Base-by-base conservation (phyloP, 164 flowering plant species). In the Buxus sempervirens region DNA sequence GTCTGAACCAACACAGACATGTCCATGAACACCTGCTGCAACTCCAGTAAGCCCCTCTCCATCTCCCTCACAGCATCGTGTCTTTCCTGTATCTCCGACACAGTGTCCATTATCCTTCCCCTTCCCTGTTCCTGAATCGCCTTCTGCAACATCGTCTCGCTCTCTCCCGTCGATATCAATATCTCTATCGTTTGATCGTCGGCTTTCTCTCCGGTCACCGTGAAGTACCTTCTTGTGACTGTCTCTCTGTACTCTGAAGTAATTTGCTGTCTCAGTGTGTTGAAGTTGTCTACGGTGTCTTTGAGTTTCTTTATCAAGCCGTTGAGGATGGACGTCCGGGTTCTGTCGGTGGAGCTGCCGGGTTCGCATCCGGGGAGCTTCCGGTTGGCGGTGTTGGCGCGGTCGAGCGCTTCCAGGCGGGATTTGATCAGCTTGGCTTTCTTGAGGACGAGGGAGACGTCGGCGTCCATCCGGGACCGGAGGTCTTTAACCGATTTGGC, bases 11-110 rank as follows among this genome's bases (percentile, higher is more conserved):
- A 49, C n/a, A 76, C 81, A 0, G 81, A 53, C 79, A 78, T 78
- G 58, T 81, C 83, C 58, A 81, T 16, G 58, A 81, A 81, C 64
- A 81, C 73, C 69, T 81, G 81, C 32, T 78, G 79, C 58, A 81
- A 67, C 36, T 81, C 81, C 65, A 57, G 7, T 51, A 78, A 21
- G 28, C 61, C 71, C 73, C 56, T 81, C 73, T 81, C 82, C 0
- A 81, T 70, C 64, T 78, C 80, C 69, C 65, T 78, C 5, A 63
- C 77, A 1, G 81, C 84, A 21, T 76, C 84, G n/a, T 72, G 76
- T 41, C 84, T 66, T 62, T 77, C 84, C 54, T 72, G 77, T 1
- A 81, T 79, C 70, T 82, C 82, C 22, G 75, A 67, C 1, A 81
- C 68, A 14, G 76, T 75, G 22, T 77, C 84, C 62, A 76, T 14